Conservation (phyloP, 2,329 filamentous ascomycete genomes). For the Colletotrichum costaricense region DNA sequence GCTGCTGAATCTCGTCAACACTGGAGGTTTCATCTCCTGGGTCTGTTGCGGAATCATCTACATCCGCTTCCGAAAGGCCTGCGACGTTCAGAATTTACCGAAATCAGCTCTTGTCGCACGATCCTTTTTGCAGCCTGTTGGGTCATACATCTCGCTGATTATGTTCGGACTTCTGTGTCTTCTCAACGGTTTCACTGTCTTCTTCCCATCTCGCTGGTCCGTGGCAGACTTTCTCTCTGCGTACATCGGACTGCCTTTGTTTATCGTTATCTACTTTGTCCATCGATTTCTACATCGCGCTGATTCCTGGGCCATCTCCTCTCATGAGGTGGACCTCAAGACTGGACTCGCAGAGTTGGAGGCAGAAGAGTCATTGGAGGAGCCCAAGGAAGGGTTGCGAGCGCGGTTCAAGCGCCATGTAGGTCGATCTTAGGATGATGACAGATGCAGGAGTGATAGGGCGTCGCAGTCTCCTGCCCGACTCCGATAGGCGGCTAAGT, state of each 20-base stretch:
- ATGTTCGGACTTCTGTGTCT: not conserved
- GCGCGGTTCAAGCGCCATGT: not conserved
- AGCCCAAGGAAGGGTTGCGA: not conserved
- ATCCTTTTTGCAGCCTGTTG: not conserved
- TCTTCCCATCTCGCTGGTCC: not conserved
- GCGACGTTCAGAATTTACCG: conserved; percentile 52
- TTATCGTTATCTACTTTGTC: not conserved
- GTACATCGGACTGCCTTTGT: not conserved
- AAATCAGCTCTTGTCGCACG: not conserved
- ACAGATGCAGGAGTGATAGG: not conserved
- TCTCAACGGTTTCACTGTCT: not conserved
- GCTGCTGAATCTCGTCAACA: conserved; percentile 63
- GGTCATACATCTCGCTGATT: not conserved
- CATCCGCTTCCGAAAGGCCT: conserved; percentile 67
- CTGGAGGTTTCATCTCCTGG: conserved; percentile 57
- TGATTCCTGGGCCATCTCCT: not conserved
- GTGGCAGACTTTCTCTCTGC: not conserved
- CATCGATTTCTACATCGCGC: not conserved
- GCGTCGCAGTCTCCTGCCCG: not conserved
- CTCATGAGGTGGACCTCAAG: not conserved
- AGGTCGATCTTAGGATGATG: not conserved
- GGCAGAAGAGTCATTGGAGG: not conserved
- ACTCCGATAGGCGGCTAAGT: not conserved
- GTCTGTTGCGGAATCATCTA: conserved; percentile 65
- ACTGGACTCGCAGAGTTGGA: not conserved